A percentile compares a stretch with the other conserved stretches of the same genome.
These are phyloP conservation scores for Ophiocordyceps polyrhachis-furcata DNA, from an alignment of 2,329 filamentous ascomycete species.

Conservation along the genomic window DNA sequence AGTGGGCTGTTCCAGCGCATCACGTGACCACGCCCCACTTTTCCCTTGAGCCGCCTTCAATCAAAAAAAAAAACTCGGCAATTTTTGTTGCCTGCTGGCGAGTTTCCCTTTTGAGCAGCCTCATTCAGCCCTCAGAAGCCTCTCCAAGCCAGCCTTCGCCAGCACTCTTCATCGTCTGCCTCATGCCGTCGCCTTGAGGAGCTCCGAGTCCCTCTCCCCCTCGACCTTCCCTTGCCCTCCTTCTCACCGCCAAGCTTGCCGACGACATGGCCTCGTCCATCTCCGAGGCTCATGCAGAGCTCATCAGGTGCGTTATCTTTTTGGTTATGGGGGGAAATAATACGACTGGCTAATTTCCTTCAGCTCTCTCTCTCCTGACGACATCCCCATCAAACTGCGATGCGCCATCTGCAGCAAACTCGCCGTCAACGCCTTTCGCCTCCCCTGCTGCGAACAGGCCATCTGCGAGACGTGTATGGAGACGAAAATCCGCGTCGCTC, in stretches of 20 bases:
- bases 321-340: not conserved
- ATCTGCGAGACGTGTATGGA: slow-evolving; percentile 74
- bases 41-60: slow-evolving; percentile 7
- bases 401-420: slow-evolving; percentile 88
- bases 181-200: slow-evolving; percentile 4
- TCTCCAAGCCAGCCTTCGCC: too few relatives aligned
- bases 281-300: slow-evolving; percentile 34
- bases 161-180: not conserved
- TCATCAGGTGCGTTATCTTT: slow-evolving; percentile 30
- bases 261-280: slow-evolving; percentile 19
- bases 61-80: not conserved
- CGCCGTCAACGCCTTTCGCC: slow-evolving; percentile 73
- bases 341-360: not conserved
- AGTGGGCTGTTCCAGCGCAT: too few relatives aligned
- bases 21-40: slow-evolving; percentile 5
- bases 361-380: slow-evolving; percentile 61
- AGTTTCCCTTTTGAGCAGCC: not conserved
- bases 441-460: slow-evolving; percentile 87
- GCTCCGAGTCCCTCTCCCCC: not conserved
- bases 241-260: slow-evolving; percentile 2
- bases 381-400: slow-evolving; percentile 88
- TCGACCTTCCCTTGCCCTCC: too few relatives aligned
- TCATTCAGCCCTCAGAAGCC: not conserved
- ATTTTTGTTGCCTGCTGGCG: not conserved
- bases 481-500: too few relatives aligned